Evolutionary conservation across 371 early-diverging fungal genomes (phyloP).

Genomic region (Mucor lusitanicus): DNA sequence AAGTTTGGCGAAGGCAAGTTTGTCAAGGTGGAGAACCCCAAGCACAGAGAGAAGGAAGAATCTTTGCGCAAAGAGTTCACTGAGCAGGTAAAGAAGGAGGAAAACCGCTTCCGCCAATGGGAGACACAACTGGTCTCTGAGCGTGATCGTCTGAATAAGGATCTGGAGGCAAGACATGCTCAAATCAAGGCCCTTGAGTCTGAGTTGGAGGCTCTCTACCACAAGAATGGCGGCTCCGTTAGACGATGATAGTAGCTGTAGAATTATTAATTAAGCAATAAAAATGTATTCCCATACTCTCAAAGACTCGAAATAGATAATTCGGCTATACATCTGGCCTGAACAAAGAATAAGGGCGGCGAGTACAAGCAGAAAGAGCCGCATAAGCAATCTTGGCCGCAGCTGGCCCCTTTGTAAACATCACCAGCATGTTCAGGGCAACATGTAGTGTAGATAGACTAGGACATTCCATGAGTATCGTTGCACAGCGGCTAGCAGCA

Average conservation of each 20-base stretch:
- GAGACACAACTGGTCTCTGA: constrained; percentile 93
- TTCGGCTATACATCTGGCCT: too few species aligned
- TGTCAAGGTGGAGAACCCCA: constrained; percentile 74
- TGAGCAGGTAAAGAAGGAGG: constrained; percentile 91
- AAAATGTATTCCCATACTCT: background rate
- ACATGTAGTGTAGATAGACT: too few species aligned
- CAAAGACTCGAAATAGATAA: too few species aligned
- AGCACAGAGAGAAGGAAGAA: constrained; percentile 95
- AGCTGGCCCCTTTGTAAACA: too few species aligned
- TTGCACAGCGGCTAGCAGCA: background rate
- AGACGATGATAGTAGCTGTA: constrained; percentile 12
- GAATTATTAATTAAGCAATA: background rate
- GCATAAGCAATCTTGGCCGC: too few species aligned
- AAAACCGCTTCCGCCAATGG: constrained; percentile 92
- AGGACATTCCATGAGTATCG: too few species aligned
- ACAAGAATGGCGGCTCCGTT: constrained; percentile 36
- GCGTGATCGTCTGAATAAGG: constrained; percentile 95
- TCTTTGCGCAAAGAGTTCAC: constrained; percentile 86
- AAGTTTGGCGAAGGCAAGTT: constrained; percentile 70
- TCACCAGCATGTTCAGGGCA: too few species aligned
- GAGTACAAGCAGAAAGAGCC: too few species aligned
- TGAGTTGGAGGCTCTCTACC: constrained; percentile 68
- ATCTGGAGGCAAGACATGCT: constrained; percentile 92
- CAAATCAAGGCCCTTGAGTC: constrained; percentile 88
- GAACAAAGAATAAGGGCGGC: too few species aligned